Base-by-base conservation (phyloP, 2,329 filamentous ascomycete species). In the Pseudofabraea citricarpa region DNA sequence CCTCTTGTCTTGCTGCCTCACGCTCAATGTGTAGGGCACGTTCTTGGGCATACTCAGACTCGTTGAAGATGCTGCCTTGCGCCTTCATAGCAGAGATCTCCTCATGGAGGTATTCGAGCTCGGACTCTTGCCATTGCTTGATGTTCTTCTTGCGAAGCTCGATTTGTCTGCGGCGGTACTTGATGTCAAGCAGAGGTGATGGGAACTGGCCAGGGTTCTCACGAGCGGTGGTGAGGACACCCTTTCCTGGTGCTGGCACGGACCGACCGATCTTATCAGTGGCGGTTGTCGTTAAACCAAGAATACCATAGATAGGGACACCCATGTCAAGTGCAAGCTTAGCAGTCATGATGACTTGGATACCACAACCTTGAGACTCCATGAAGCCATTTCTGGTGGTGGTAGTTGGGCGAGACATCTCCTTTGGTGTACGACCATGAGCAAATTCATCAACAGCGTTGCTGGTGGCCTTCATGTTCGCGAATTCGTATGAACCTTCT, bases 381-480 rank as follows among this genome's bases (percentile, higher is more conserved):
- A 98, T 97, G 75, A 98, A 98, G 40, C 93, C 93, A 59, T 90
- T 93, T 68, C 93, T 81, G 50, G 93, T 98, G 3, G 93, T 98
- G 35, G 93, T 98, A 5, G 90, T 94, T 4, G 93, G 93, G 49
- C 93, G 85, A 23, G 94, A 98, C 93, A 98, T 98, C 69, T 98
- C 93, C 67, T 84, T 81, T 10, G 93, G 91, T 39, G 93, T 97
- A 54, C 93, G 88, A 37, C 93, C 93, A 60, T 97, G 93, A 8
- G 83, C 89, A 57, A 98, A 88, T 66, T 98, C 94, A 56, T 97
- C 90, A 49, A 96, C 86, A 20, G 91, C 90, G 63, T 97, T 98
- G 78, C 90, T 96, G 44, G 93, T 98, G 47, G 93, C 93, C 71
- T 95, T 95, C 93, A 98, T 98, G 75, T 98, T 98, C 74, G 93